Conservation (phyloP, 2,329 filamentous ascomycete species). For the Corynespora cassiicola region DNA sequence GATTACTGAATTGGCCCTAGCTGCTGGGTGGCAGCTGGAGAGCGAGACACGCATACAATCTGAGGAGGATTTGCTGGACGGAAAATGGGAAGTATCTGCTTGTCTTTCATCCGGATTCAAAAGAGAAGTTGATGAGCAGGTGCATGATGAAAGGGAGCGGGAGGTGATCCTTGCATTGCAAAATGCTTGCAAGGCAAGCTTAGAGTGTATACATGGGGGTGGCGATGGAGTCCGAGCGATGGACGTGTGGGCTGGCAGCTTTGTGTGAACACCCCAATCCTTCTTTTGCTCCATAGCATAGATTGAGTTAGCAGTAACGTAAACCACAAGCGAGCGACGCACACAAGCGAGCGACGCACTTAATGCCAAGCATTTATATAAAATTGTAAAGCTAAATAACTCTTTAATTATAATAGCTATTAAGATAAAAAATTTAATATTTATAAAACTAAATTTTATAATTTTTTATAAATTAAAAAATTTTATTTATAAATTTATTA, state of each 20-base stretch:
- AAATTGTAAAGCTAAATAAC: too few species aligned
- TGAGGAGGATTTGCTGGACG: slow-evolving; percentile 52
- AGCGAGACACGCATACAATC: slow-evolving; percentile 46
- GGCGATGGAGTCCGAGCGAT: slow-evolving; percentile 19
- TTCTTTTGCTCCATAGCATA: too few species aligned
- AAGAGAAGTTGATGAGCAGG: slow-evolving; percentile 17
- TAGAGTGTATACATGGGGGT: slow-evolving; percentile 18
- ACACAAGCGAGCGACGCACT: too few species aligned
- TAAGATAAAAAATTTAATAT: too few species aligned
- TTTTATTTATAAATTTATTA: too few species aligned
- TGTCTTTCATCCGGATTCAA: slow-evolving; percentile 18
- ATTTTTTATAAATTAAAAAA: too few species aligned
- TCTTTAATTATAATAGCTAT: too few species aligned
- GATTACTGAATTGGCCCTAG: slow-evolving; percentile 46
- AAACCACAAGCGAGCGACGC: too few species aligned
- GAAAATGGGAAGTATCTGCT: slow-evolving; percentile 50
- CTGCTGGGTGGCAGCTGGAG: slow-evolving; percentile 48
- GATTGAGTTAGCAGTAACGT: too few species aligned
- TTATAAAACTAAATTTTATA: too few species aligned
- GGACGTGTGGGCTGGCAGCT: slow-evolving; percentile 28
- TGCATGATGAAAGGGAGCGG: slow-evolving; percentile 20
- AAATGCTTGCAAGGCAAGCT: slow-evolving; percentile 28
- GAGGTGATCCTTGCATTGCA: slow-evolving; percentile 17
- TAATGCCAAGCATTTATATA: too few species aligned
- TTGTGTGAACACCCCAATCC: too few species aligned